Base-by-base conservation (phyloP, 2,329 filamentous ascomycete species). In the Cercospora brassicicola region DNA sequence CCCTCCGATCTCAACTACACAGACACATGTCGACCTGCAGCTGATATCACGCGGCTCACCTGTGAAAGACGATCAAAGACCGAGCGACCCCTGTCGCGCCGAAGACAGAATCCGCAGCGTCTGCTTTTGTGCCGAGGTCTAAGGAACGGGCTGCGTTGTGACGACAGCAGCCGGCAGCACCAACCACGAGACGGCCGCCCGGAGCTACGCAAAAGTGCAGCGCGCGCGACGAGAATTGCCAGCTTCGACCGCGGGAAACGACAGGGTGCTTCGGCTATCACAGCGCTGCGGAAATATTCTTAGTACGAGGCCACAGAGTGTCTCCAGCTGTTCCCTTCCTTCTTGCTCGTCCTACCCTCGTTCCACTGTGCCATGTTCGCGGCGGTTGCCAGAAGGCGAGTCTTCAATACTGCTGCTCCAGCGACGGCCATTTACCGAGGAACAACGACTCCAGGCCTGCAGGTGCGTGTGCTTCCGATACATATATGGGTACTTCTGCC, bases 311-410 rank as follows among this genome's bases (percentile, higher is more conserved):
- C 60, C 65, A 36, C 53, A 11, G 13, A n/a, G 36, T 57, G 53
- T 53, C 62, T 60, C 56, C 51, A 42, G 36, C 36, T 0, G 55
- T 65, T 62, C 55, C n/a, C 33, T 64, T 53, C 48, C 56, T 65
- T 67, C 59, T 9, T 55, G 48, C 51, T 62, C 36, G 18, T 26
- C 39, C 36, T 39, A 10, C 59, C 42, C 11, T 42, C 11, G 42
- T 42, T 61, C 30, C 28, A 60, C 26, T 65, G 56, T 61, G 57
- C 60, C 59, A 76, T 76, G 74, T 76, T 76, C 64, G 68, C 71
- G 65, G 71, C 68, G 36, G 65, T 71, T 69, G 71, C 69, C 57
- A 68, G 73, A 70, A 64, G 69, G 65, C 68, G 71, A 67, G 71
- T 68, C 69, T 64, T 68, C 57, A 62, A 62, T 68, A 42, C 67